Evolutionary conservation across 345 rosid species (phyloP), one percentile per base, ranked within the genome.

Genomic region (Excoecaria agallocha): DNA sequence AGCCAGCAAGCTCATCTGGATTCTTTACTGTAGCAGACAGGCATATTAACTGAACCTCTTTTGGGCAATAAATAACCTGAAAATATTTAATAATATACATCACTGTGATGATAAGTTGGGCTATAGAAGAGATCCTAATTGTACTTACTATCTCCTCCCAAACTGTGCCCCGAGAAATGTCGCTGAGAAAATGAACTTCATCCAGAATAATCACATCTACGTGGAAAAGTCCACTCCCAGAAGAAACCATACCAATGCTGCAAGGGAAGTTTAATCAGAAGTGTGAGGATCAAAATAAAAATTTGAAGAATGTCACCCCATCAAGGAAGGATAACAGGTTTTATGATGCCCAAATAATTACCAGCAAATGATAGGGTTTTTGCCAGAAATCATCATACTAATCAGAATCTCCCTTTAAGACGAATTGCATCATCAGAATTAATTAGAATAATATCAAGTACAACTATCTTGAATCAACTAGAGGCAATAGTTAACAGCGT

Each of bases 131-230:
- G 72, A 58, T 69, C 6, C 69, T 35, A 37, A 55, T 6, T 19
- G 54, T 12, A 76, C 79, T 76, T 70, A 76, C 79, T 24, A 76
- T 76, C 58, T 76, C 79, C 70, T 76, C 78, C 98, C 98, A 94
- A 61, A 94, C 98, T 43, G 98, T 94, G 37, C 98, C 98, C 57
- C 79, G 79, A 70, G 93, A 94, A 52, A 94, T 92, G 64, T 94
- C 97, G 52, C 98, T 92, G 71, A 94, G 81, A 87, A 89, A 94
- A 87, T 94, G 98, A 87, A 94, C 98, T 89, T 92, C 98, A 69
- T 94, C 98, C 76, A 92, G 81, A 88, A 94, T 92, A 84, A 94
- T 87, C 12, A 84, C 94, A 86, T 94, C 97, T 72, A 94, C 97
- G 77, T 85, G 89, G 76, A 90, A 87, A 78, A 94, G 95, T 35